A percentile compares a stretch with the other conserved stretches of the same genome.
Evolutionary conservation across 2,329 filamentous ascomycete genomes (phyloP).

Genomic region (Penicillium brasilianum): DNA sequence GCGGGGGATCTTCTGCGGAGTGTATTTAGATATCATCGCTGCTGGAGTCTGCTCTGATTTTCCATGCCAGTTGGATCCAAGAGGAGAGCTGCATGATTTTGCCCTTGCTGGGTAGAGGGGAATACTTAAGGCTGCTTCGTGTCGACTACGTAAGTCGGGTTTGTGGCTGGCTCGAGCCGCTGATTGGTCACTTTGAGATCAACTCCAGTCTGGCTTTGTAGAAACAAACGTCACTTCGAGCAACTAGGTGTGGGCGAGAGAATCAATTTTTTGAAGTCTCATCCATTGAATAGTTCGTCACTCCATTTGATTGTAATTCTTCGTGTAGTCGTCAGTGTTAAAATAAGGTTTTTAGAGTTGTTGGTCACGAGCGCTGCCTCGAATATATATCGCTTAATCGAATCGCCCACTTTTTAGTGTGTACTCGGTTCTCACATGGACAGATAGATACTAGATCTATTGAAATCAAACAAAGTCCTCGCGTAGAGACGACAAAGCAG

Average conservation of each 20-base stretch:
- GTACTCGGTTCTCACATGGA: too few species aligned
- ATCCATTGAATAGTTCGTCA: too few species aligned
- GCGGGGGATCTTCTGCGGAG: conserved; percentile 32
- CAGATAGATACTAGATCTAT: too few species aligned
- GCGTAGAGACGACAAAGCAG: too few species aligned
- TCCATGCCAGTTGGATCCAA: neutral
- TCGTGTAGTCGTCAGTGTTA: neutral
- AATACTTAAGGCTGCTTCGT: neutral
- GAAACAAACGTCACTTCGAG: too few species aligned
- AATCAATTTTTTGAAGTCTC: too few species aligned
- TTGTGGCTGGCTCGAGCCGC: conserved; percentile 6
- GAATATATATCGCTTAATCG: neutral
- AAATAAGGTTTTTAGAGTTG: neutral
- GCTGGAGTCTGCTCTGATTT: neutral
- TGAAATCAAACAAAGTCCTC: too few species aligned
- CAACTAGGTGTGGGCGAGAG: too few species aligned
- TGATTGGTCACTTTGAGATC: conserved; percentile 46
- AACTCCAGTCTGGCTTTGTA: conserved; percentile 20
- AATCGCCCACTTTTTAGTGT: too few species aligned
- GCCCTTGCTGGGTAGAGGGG: neutral
- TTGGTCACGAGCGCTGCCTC: neutral
- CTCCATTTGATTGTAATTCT: neutral
- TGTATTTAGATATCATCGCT: conserved; percentile 12
- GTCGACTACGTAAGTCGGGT: neutral
- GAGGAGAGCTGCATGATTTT: neutral